Percentiles rank a stretch among this genome's conserved stretches.
Conservation (phyloP, 148 eudicot genomes). For the Cornus kousa region DNA sequence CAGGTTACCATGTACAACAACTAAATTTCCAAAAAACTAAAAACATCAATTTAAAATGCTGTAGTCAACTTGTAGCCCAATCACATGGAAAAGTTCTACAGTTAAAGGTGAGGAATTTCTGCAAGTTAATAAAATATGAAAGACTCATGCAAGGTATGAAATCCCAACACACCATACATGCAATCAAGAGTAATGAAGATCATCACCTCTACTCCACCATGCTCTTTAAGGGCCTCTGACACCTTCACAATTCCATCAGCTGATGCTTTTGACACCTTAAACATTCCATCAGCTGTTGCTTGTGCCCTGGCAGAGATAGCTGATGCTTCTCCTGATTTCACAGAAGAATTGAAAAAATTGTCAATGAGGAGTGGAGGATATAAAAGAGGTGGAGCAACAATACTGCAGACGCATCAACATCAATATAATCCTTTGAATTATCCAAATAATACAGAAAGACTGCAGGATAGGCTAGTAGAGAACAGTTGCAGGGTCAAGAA, state of each 20-base stretch:
- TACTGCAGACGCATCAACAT: background rate
- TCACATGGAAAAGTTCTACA: too few species aligned
- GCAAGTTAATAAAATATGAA: background rate
- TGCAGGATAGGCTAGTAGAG: background rate
- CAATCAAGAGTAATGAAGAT: background rate
- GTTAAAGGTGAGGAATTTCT: background rate
- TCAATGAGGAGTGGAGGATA: background rate
- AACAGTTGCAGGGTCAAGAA: background rate
- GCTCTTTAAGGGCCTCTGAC: slow-evolving; percentile 45
- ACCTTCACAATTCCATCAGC: too few species aligned
- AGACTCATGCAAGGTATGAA: background rate
- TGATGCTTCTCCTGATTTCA: slow-evolving; percentile 74
- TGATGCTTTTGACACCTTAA: too few species aligned
- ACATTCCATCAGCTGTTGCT: too few species aligned
- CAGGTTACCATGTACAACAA: too few species aligned
- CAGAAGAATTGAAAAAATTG: slow-evolving; percentile 3
- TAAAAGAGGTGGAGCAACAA: background rate
- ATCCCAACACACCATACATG: background rate
- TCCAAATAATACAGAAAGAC: too few species aligned
- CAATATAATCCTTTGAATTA: background rate
- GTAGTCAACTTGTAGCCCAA: too few species aligned
- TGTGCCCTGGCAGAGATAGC: slow-evolving; percentile 64
- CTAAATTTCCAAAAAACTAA: too few species aligned
- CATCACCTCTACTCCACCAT: slow-evolving; percentile 66
- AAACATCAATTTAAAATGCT: too few species aligned